Conservation (phyloP, 2,329 filamentous ascomycete species). For the Cordyceps cicadae region DNA sequence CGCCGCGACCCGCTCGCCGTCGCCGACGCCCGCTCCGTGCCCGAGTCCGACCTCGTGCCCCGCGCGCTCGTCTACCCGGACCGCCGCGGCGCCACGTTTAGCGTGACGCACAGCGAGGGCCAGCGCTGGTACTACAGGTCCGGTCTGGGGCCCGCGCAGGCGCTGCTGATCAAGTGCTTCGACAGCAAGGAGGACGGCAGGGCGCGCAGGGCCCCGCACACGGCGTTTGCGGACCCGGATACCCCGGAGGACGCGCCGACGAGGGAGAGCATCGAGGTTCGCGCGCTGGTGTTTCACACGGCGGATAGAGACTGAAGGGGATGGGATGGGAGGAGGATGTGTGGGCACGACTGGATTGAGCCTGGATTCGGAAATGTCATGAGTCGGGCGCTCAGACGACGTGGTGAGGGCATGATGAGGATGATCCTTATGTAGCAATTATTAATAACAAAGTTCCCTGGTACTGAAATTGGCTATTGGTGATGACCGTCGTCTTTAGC, state of each 20-base stretch:
- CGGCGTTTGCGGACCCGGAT: slow-evolving; percentile 41
- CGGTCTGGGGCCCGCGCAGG: slow-evolving; percentile 43
- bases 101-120: slow-evolving; percentile 30
- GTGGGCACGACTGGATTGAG: no score
- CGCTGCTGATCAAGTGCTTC: slow-evolving; percentile 53
- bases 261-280: slow-evolving; percentile 53
- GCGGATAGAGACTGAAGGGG: slow-evolving; percentile 26
- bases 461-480: no score
- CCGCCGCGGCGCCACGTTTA: slow-evolving; percentile 41
- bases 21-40: slow-evolving; percentile 41
- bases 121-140: slow-evolving; percentile 48
- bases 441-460: no score
- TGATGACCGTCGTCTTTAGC: not conserved
- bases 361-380: no score
- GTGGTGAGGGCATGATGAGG: no score
- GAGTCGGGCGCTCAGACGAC: no score
- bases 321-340: not conserved
- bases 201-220: slow-evolving; percentile 46
- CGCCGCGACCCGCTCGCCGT: slow-evolving; percentile 46
- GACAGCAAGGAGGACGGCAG: slow-evolving; percentile 48
- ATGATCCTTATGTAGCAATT: no score
- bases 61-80: slow-evolving; percentile 43
- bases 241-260: slow-evolving; percentile 32
- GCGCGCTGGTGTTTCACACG: slow-evolving; percentile 44
- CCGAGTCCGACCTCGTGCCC: slow-evolving; percentile 41